Conservation (phyloP, 2,329 filamentous ascomycete genomes). For the Talaromyces rugulosus region DNA sequence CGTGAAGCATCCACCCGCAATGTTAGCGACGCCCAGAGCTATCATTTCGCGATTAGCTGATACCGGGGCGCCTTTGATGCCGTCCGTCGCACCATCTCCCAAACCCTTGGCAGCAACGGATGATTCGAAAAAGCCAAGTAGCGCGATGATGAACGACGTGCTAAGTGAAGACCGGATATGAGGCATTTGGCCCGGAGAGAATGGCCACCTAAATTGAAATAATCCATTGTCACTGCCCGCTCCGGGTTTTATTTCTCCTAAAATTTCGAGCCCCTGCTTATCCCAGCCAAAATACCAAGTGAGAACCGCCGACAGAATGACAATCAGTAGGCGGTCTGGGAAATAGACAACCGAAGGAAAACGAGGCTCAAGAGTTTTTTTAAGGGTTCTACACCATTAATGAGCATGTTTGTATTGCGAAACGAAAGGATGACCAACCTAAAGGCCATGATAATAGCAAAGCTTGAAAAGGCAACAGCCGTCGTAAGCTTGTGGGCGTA, state of each 20-base stretch:
- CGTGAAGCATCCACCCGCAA: constrained; percentile 90
- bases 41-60: constrained; percentile 93
- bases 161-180: constrained; percentile 83
- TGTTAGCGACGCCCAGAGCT: constrained; percentile 82
- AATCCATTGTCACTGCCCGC: constrained; percentile 65
- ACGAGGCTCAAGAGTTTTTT: constrained; percentile 72
- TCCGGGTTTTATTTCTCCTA: constrained; percentile 77
- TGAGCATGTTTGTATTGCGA: constrained; percentile 12
- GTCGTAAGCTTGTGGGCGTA: constrained; percentile 71
- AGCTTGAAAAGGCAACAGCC: constrained; percentile 72
- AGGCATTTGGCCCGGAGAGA: constrained; percentile 68
- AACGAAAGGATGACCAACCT: constrained; percentile 50
- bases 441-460: constrained; percentile 85
- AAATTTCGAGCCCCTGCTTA: constrained; percentile 70
- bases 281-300: constrained; percentile 77
- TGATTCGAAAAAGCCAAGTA: constrained; percentile 98
- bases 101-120: constrained; percentile 93
- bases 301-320: constrained; percentile 76
- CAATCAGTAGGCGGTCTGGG: constrained; percentile 86
- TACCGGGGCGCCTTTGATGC: constrained; percentile 73
- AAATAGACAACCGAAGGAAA: constrained; percentile 80
- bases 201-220: constrained; percentile 84
- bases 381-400: constrained; percentile 60
- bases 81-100: constrained; percentile 57
- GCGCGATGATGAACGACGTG: constrained; percentile 86